Conservation (phyloP, 2,329 filamentous ascomycete genomes). For the Verticillium nonalfalfae region DNA sequence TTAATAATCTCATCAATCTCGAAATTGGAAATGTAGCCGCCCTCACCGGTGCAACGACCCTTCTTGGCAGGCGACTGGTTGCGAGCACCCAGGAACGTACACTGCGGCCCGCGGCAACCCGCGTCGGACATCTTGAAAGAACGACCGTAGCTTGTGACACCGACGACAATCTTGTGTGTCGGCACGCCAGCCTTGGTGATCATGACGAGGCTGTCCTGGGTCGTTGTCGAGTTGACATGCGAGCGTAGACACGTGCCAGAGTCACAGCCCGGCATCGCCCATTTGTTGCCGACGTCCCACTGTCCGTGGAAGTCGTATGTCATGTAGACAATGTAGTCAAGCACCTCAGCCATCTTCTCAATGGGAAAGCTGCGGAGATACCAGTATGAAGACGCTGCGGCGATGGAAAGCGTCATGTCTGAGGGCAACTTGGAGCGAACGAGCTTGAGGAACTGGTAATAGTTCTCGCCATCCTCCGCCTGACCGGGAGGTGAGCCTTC, state of each 20-base stretch:
- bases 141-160: constrained; percentile 20
- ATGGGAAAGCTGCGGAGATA: neutral
- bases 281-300: constrained; percentile 21
- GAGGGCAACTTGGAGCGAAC: neutral
- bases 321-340: constrained; percentile 2
- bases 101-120: constrained; percentile 16
- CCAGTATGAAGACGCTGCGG: constrained; percentile 1
- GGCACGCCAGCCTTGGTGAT: constrained; percentile 1
- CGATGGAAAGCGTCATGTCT: neutral
- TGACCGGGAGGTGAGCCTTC: constrained; percentile 6
- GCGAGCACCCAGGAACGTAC: constrained; percentile 15
- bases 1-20: constrained; percentile 19
- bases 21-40: constrained; percentile 24
- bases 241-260: constrained; percentile 21
- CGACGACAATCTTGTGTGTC: constrained; percentile 14
- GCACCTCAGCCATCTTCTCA: neutral
- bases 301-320: constrained; percentile 24
- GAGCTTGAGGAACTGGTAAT: constrained; percentile 11
- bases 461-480: constrained; percentile 12
- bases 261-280: constrained; percentile 18
- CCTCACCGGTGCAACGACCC: constrained; percentile 21
- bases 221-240: constrained; percentile 30
- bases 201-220: constrained; percentile 3
- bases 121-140: constrained; percentile 19
- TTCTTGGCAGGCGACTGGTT: constrained; percentile 13